Evolutionary conservation across 169 alveolate genomes (phyloP), one percentile per base, ranked within the genome.

Genomic region (Plasmodium ovale): DNA sequence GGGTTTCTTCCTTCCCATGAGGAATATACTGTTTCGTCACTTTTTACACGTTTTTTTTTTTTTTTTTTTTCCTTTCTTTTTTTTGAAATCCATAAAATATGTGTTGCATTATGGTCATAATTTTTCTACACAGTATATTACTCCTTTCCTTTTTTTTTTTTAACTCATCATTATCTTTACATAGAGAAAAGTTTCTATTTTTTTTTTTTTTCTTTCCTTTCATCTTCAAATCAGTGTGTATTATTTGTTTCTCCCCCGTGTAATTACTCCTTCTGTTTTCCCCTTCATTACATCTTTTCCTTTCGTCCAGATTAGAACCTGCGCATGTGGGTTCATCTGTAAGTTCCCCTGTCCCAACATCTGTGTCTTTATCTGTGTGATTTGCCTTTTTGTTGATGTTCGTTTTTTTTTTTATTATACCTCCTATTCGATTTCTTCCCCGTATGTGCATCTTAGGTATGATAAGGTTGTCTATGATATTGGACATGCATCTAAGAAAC

Each of bases 381-480:
- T 19, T n/a, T 19, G 10, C 56, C 9, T 33, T n/a, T n/a, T n/a
- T n/a, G n/a, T 19, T 60, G 37, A 10, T 29, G 7, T 10, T 21
- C 25, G 9, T 59, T 59, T 59, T 0, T 59, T 23, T 23, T 59
- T 59, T 1, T 59, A 5, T 9, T 65, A 6, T 65, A 9, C 4
- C 37, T n/a, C n/a, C 19, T 14, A 16, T 39, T 42, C 14, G 23
- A 3, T 62, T 62, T 35, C 16, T 64, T 67, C 16, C 51, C 5
- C 25, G 10, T 16, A 16, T 12, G 4, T 62, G 9, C 21, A 6
- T 19, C 10, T 33, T n/a, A 54, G 94, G 94, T 2, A 92, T 58
- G 60, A 37, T 62, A 16, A 92, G 65, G 14, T 92, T 93, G 54
- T 92, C 93, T 10, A 92, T 56, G 7, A 92, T 84, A 16, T 72